Evolutionary conservation across 495 filamentous ascomycete species (phyloP).

Genomic region (Endocarpon pusillum): DNA sequence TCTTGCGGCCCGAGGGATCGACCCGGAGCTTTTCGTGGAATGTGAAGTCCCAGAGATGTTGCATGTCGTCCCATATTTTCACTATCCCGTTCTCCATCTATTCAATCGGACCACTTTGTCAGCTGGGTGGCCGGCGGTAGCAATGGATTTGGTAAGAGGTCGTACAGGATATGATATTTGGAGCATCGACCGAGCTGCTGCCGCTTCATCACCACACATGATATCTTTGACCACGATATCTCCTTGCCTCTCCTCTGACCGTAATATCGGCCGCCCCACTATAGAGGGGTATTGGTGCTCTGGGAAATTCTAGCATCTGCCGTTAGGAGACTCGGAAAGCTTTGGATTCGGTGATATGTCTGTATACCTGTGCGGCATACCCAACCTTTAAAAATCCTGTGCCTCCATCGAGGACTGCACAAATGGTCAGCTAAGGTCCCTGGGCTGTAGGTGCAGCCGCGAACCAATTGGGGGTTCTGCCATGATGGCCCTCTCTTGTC

Average conservation of each 20-base stretch:
- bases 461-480: conserved; percentile 56
- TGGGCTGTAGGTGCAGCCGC: conserved; percentile 13
- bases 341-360: conserved; percentile 4
- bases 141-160: conserved; percentile 4
- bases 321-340: conserved; percentile 4
- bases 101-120: conserved; percentile 14
- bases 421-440: conserved; percentile 6
- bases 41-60: conserved; percentile 98
- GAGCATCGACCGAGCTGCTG: conserved; percentile 85
- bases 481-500: conserved; percentile 41
- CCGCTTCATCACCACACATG: conserved; percentile 98
- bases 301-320: conserved; percentile 64
- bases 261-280: conserved; percentile 92
- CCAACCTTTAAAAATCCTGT: conserved; percentile 99
- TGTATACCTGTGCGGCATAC: conserved; percentile 69
- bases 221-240: conserved; percentile 92
- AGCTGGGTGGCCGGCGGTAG: conserved; percentile 3
- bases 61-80: conserved; percentile 99
- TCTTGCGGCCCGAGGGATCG: conserved; percentile 83
- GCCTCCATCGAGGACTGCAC: conserved; percentile 92
- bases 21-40: conserved; percentile 93
- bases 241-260: conserved; percentile 70
- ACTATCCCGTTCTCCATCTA: conserved; percentile 99
- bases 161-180: conserved; percentile 89
- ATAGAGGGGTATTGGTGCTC: conserved; percentile 97